A percentile compares a stretch with the other conserved stretches of the same genome.
These are phyloP conservation scores for Ascochyta pisi DNA, from an alignment of 2,329 filamentous ascomycete species.

Conservation along the genomic window DNA sequence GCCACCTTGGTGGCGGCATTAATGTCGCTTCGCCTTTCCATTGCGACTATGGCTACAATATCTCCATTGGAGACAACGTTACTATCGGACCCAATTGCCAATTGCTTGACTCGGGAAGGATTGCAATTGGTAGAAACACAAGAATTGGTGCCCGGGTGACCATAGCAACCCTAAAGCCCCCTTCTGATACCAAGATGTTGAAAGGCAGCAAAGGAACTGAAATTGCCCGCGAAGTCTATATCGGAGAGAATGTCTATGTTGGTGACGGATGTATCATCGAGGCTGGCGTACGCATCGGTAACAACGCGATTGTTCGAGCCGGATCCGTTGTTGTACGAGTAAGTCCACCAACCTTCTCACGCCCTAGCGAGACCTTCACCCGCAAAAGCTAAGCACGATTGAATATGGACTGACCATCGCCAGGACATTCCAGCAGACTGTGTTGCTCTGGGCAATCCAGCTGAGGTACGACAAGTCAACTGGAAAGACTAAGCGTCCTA, in stretches of 20 bases:
- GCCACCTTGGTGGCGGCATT: slow-evolving; percentile 73
- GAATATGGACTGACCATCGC: slow-evolving; percentile 22
- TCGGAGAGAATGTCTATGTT: slow-evolving; percentile 76
- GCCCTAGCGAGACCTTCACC: no score
- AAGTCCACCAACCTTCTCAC: slow-evolving; percentile 32
- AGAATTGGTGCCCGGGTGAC: slow-evolving; percentile 80
- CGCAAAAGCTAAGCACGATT: neutral
- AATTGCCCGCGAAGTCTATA: slow-evolving; percentile 73
- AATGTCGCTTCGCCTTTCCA: slow-evolving; percentile 86
- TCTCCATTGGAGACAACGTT: slow-evolving; percentile 84
- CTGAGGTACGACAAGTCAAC: slow-evolving; percentile 42
- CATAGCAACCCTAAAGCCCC: slow-evolving; percentile 77
- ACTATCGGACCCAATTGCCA: slow-evolving; percentile 83
- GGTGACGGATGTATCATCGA: slow-evolving; percentile 68
- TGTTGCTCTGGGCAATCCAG: slow-evolving; percentile 57
- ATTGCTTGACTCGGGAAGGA: slow-evolving; percentile 83
- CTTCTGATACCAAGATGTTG: slow-evolving; percentile 74
- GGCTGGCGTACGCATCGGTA: slow-evolving; percentile 62
- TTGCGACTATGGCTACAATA: slow-evolving; percentile 96
- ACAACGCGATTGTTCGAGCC: slow-evolving; percentile 60
- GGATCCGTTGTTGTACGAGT: slow-evolving; percentile 64
- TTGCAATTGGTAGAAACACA: slow-evolving; percentile 79
- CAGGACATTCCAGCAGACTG: slow-evolving; percentile 57
- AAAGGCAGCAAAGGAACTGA: slow-evolving; percentile 77
- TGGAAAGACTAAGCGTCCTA: slow-evolving; percentile 14